A percentile compares a stretch with the other conserved stretches of the same genome.
Conservation (phyloP, 495 filamentous ascomycete genomes). For the Durotheca rogersii region DNA sequence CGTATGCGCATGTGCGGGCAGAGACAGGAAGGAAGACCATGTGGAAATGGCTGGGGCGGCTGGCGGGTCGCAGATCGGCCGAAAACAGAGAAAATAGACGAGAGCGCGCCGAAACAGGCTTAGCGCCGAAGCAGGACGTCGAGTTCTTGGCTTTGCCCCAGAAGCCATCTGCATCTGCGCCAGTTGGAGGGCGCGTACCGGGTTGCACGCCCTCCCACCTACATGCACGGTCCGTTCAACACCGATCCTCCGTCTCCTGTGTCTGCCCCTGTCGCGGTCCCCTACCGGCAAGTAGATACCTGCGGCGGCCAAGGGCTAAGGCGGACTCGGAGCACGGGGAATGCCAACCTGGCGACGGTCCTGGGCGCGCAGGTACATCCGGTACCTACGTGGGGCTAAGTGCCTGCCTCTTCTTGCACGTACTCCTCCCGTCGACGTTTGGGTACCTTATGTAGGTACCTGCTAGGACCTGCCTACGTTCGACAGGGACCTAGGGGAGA, state of each 20-base stretch:
- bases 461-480: too few species aligned
- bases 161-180: conserved; percentile 18
- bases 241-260: background rate
- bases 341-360: conserved; percentile 25
- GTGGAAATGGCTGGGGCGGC: background rate
- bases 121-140: conserved; percentile 7
- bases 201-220: too few species aligned
- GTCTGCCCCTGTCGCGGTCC: too few species aligned
- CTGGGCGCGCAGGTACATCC: too few species aligned
- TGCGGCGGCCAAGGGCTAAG: conserved; percentile 12
- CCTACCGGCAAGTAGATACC: background rate
- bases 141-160: conserved; percentile 24
- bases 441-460: too few species aligned
- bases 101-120: conserved; percentile 12
- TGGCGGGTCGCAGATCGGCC: conserved; percentile 4
- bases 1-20: background rate
- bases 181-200: too few species aligned
- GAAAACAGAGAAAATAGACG: conserved; percentile 23
- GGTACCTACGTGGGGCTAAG: too few species aligned
- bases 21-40: background rate
- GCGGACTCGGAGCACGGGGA: conserved; percentile 10
- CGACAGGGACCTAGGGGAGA: too few species aligned
- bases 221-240: conserved; percentile 6
- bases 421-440: too few species aligned
- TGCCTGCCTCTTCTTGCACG: too few species aligned